A percentile compares a stretch with the other conserved stretches of the same genome.
These are phyloP conservation scores for Allomyces macrogynus DNA, from an alignment of 192 early-diverging fungal genomes.

Conservation along the genomic window DNA sequence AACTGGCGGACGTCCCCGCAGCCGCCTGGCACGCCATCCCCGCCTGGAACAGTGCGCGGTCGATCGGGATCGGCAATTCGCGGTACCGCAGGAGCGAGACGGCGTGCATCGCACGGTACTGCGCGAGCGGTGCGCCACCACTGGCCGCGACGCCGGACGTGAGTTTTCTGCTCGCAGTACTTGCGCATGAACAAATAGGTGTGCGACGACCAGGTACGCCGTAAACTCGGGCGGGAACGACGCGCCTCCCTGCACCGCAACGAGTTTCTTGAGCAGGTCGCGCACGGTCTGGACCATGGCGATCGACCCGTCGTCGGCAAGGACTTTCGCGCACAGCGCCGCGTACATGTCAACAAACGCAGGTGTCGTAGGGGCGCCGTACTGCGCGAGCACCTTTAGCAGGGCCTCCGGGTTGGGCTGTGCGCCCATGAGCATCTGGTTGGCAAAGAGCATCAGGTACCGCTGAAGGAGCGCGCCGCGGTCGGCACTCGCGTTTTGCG, in stretches of 20 bases:
- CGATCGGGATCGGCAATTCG: slow-evolving; percentile 21
- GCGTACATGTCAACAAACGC: slow-evolving; percentile 8
- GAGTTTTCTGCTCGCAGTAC: slow-evolving; percentile 15
- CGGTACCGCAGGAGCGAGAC: slow-evolving; percentile 31
- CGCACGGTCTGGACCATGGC: not conserved
- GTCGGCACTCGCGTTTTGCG: slow-evolving; percentile 8
- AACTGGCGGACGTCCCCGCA: not conserved
- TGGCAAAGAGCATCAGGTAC: slow-evolving; percentile 20
- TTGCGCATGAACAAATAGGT: slow-evolving; percentile 23
- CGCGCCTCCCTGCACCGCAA: slow-evolving; percentile 7
- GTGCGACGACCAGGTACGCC: slow-evolving; percentile 22
- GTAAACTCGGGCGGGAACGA: slow-evolving; percentile 18
- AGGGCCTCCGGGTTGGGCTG: slow-evolving; percentile 22
- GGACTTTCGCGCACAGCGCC: not conserved
- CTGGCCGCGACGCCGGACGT: slow-evolving; percentile 10
- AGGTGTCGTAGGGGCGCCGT: slow-evolving; percentile 28
- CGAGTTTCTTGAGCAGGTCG: slow-evolving; percentile 1
- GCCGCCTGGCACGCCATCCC: slow-evolving; percentile 24
- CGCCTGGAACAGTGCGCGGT: slow-evolving; percentile 33
- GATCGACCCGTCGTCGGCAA: slow-evolving; percentile 6
- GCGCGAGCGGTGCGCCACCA: slow-evolving; percentile 15
- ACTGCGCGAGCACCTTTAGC: slow-evolving; percentile 14
- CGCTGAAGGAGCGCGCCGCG: slow-evolving; percentile 21
- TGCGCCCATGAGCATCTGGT: slow-evolving; percentile 11
- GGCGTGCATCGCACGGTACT: slow-evolving; percentile 31